Percentiles rank a stretch among this genome's conserved stretches.
These are phyloP conservation scores for Pyrus communis DNA, from an alignment of 306 rosid species.

Conservation along the genomic window DNA sequence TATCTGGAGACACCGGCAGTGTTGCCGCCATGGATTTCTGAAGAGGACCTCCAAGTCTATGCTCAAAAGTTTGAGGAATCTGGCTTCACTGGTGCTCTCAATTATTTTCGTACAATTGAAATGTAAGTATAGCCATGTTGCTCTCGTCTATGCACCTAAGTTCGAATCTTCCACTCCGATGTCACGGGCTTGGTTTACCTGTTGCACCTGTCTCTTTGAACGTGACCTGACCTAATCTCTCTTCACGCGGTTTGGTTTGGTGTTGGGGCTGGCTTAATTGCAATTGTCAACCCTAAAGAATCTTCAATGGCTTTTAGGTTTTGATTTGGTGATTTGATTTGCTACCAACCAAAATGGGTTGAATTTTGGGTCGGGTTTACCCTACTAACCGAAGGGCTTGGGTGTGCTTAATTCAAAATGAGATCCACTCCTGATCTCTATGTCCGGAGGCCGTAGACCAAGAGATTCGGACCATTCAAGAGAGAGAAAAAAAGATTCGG, in stretches of 20 bases:
- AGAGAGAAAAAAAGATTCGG: too few relatives aligned
- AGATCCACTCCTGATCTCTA: too few relatives aligned
- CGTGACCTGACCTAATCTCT: not conserved
- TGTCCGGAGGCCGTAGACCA: too few relatives aligned
- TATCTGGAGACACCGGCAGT: slow-evolving; percentile 52
- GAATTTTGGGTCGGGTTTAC: too few relatives aligned
- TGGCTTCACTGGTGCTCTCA: slow-evolving; percentile 73
- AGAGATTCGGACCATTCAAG: too few relatives aligned
- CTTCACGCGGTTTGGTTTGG: not conserved
- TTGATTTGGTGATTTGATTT: not conserved
- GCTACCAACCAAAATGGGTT: too few relatives aligned
- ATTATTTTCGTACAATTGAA: slow-evolving; percentile 59
- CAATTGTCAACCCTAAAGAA: not conserved
- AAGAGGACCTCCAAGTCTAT: slow-evolving; percentile 54
- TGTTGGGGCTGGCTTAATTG: not conserved
- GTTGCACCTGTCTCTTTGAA: not conserved
- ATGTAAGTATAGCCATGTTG: slow-evolving; percentile 24
- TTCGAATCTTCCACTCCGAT: not conserved
- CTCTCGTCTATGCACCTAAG: too few relatives aligned
- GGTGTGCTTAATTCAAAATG: too few relatives aligned
- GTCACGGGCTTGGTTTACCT: not conserved
- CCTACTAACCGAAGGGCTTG: too few relatives aligned
- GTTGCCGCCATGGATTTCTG: slow-evolving; percentile 62
- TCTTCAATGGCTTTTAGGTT: not conserved
- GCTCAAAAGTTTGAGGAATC: slow-evolving; percentile 68